Percentiles rank a stretch among this genome's conserved stretches.
These are phyloP conservation scores for Dipteronia dyeriana DNA, from an alignment of 345 rosid species.

Conservation along the genomic window DNA sequence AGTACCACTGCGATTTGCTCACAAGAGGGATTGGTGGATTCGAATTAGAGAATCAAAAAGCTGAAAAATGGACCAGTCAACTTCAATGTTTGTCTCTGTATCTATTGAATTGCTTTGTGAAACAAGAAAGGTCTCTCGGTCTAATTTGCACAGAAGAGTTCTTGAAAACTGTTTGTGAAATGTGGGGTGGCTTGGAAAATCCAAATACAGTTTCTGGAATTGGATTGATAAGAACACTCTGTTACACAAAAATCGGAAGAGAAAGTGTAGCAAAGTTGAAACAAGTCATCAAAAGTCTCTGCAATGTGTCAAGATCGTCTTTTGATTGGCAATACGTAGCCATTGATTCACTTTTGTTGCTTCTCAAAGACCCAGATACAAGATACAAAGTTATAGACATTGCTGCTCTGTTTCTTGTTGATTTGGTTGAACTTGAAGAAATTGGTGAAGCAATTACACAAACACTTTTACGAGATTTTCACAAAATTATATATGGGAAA, in stretches of 20 bases:
- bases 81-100: conserved; percentile 72
- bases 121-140: conserved; percentile 42
- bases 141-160: conserved; percentile 51
- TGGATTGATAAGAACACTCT: conserved; percentile 59
- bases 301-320: conserved; percentile 67
- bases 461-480: conserved; percentile 55
- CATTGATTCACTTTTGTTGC: conserved; percentile 58
- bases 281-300: conserved; percentile 47
- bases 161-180: conserved; percentile 42
- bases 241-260: conserved; percentile 62
- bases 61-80: conserved; percentile 84
- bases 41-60: conserved; percentile 58
- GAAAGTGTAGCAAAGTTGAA: conserved; percentile 37
- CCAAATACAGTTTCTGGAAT: conserved; percentile 62
- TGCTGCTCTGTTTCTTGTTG: conserved; percentile 49
- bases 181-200: conserved; percentile 76
- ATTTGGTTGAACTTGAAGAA: conserved; percentile 61
- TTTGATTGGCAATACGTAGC: conserved; percentile 68
- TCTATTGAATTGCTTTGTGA: conserved; percentile 70
- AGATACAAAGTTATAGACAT: conserved; percentile 52
- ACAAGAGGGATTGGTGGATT: conserved; percentile 73
- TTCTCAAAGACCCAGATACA: conserved; percentile 64
- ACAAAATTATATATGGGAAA: conserved; percentile 55
- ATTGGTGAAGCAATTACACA: conserved; percentile 60
- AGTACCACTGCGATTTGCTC: conserved; percentile 71